Conservation (phyloP, 1,284 basidiomycete genomes). For the Papiliotrema nemorosa region DNA sequence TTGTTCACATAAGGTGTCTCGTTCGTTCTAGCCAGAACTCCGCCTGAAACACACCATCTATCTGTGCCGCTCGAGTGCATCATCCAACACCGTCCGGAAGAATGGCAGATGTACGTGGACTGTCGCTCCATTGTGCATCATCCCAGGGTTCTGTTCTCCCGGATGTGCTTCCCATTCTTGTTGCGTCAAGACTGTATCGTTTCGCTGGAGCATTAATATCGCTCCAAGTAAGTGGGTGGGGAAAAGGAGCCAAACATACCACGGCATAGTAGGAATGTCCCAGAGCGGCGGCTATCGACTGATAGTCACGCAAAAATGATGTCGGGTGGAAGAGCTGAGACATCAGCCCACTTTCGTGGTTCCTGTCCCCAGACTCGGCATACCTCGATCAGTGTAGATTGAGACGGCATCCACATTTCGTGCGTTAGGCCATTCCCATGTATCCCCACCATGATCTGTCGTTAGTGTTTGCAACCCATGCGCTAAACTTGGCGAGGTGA, state of each 20-base stretch:
- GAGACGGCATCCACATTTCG: slow-evolving; percentile 26
- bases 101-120: background rate
- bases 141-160: slow-evolving; percentile 10
- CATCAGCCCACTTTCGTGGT: background rate
- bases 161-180: slow-evolving; percentile 20
- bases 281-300: slow-evolving; percentile 17
- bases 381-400: slow-evolving; percentile 24
- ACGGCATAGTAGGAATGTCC: slow-evolving; percentile 22
- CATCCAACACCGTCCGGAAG: background rate
- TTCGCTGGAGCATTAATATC: slow-evolving; percentile 3
- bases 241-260: slow-evolving; percentile 5
- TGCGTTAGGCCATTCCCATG: slow-evolving; percentile 25
- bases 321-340: slow-evolving; percentile 18
- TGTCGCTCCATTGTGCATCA: slow-evolving; percentile 17
- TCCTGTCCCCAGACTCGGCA: background rate
- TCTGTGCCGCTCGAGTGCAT: background rate
- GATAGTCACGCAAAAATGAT: slow-evolving; percentile 20
- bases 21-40: background rate
- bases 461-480: background rate
- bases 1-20: too few relatives aligned
- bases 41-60: background rate
- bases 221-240: background rate
- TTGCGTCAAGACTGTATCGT: slow-evolving; percentile 12
- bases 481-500: too few relatives aligned
- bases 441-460: slow-evolving; percentile 22